A percentile compares a stretch with the other conserved stretches of the same genome.
Evolutionary conservation across 257 asterid species (phyloP).

Genomic region (Handroanthus guayacan): DNA sequence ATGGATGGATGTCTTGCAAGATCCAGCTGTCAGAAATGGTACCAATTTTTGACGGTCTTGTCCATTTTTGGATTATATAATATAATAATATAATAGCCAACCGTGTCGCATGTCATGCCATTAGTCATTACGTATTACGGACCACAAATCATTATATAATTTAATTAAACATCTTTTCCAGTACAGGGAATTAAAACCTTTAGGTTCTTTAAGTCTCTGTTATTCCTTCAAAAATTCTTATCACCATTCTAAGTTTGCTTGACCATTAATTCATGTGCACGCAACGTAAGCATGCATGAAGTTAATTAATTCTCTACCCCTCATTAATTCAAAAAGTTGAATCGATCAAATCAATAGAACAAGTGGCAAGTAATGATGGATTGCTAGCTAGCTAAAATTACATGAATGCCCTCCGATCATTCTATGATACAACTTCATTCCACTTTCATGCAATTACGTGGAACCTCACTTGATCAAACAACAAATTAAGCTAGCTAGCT

Average conservation of each 20-base stretch:
- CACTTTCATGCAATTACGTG: conserved; percentile 36
- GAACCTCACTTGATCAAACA: conserved; percentile 16
- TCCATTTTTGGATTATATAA: neutral
- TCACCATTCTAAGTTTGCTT: no score
- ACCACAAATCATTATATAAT: no score
- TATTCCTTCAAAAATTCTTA: no score
- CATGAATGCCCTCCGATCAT: neutral
- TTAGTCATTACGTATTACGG: neutral
- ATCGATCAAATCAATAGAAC: neutral
- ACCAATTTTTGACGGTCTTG: neutral
- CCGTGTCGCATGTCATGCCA: neutral
- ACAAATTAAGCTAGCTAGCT: no score
- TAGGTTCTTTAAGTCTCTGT: no score
- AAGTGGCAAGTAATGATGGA: neutral
- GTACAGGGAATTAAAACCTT: no score
- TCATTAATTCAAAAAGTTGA: no score
- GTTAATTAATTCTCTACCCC: no score
- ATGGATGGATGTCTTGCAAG: neutral
- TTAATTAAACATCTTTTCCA: no score
- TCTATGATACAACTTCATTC: conserved; percentile 33
- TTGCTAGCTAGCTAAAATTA: neutral
- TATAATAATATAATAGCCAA: neutral
- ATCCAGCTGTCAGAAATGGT: conserved; percentile 2
- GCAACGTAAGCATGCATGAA: no score
- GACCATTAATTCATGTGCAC: no score